A percentile compares a stretch with the other conserved stretches of the same genome.
Conservation (phyloP, 495 filamentous ascomycete species). For the Saxophila tyrrhenica region DNA sequence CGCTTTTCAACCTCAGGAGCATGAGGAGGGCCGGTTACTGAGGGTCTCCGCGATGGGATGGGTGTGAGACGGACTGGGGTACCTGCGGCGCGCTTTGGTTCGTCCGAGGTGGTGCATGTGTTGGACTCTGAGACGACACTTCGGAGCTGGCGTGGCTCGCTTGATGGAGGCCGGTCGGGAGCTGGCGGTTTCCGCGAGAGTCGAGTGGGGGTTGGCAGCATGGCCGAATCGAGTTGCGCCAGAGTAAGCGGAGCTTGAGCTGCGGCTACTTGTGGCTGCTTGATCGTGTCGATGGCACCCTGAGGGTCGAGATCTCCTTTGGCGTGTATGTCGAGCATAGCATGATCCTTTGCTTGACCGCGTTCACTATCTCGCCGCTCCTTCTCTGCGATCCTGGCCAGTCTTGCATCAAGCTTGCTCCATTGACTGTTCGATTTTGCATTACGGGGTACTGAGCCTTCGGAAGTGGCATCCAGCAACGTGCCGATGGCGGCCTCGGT, state of each 20-base stretch:
- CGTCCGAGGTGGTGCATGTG: constrained; percentile 5
- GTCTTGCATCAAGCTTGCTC: constrained; percentile 4
- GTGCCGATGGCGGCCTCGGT: not conserved
- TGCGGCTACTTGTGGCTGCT: not conserved
- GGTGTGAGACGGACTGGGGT: constrained; percentile 12
- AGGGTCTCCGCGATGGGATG: not conserved
- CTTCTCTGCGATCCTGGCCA: constrained; percentile 4
- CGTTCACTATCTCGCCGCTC: not conserved
- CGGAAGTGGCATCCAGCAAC: not conserved
- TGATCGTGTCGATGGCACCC: too few relatives aligned
- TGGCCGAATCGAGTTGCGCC: not conserved
- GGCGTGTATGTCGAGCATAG: not conserved
- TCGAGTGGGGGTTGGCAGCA: not conserved
- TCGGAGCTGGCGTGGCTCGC: constrained; percentile 5
- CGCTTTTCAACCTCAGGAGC: too few relatives aligned
- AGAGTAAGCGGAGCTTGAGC: not conserved
- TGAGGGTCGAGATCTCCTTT: too few relatives aligned
- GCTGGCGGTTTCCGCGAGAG: constrained; percentile 4
- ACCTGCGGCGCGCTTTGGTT: constrained; percentile 11
- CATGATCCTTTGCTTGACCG: not conserved
- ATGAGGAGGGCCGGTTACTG: too few relatives aligned
- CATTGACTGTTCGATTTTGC: not conserved
- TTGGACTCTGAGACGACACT: constrained; percentile 7
- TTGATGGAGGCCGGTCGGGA: not conserved
- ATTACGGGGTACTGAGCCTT: not conserved